phyloP scores from a whole-genome alignment of 2,329 filamentous ascomycete genomes.

The Shiraia sp. region DNA sequence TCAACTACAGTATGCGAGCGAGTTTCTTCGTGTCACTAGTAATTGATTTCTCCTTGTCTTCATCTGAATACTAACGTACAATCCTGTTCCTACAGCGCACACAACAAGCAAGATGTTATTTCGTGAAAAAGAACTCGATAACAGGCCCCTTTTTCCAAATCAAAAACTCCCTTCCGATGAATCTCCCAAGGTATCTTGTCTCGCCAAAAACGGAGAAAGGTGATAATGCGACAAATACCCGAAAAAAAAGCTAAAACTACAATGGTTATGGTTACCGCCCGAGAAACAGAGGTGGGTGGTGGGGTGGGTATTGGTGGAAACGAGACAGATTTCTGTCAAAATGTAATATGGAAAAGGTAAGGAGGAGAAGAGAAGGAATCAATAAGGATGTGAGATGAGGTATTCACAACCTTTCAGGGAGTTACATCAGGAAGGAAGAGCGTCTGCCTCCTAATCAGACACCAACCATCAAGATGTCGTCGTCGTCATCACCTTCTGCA shows the following conservation, averaged over 20 bases:
- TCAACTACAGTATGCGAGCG: too few species aligned
- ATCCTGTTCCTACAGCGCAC: too few species aligned
- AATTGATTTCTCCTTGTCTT: too few species aligned
- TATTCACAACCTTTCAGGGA: not conserved
- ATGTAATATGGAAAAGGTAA: not conserved
- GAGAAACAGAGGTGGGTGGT: not conserved
- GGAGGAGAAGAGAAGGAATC: not conserved
- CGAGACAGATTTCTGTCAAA: not conserved
- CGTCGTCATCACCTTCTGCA: constrained; percentile 31
- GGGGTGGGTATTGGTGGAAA: not conserved
- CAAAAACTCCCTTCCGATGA: not conserved
- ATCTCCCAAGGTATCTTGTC: not conserved
- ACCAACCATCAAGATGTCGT: constrained; percentile 35
- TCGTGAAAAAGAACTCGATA: too few species aligned
- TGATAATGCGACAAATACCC: not conserved
- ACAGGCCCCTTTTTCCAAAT: too few species aligned
- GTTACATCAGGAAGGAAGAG: not conserved
- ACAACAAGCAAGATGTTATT: too few species aligned
- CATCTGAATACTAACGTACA: too few species aligned
- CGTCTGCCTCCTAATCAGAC: constrained; percentile 11
- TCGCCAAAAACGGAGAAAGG: not conserved
- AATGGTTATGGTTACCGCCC: not conserved
- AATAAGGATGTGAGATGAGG: not conserved
- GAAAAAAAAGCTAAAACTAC: not conserved
- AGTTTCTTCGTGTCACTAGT: too few species aligned